Evolutionary conservation across 1,284 basidiomycete genomes (phyloP).

Genomic region (Puccinia coronata): DNA sequence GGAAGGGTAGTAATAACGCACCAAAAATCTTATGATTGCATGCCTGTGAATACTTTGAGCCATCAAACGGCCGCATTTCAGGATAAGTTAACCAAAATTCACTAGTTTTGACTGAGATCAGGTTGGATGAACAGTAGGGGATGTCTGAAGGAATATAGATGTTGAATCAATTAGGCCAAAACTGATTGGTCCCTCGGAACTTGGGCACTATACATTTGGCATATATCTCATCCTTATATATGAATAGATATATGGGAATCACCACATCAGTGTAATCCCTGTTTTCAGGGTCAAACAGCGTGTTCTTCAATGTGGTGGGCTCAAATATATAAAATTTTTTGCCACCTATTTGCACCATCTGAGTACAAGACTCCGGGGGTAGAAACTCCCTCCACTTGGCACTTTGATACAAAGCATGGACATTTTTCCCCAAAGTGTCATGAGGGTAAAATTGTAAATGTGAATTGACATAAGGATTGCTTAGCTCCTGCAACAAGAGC

Average conservation of each 20-base stretch:
- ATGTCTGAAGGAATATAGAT: neutral
- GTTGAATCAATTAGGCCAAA: neutral
- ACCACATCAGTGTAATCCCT: neutral
- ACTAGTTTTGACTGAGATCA: neutral
- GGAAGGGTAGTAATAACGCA: neutral
- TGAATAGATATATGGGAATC: neutral
- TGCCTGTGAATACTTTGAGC: neutral
- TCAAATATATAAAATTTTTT: conserved; percentile 8
- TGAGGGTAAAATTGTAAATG: neutral
- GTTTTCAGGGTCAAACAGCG: neutral
- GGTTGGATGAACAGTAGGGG: neutral
- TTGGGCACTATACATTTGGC: neutral
- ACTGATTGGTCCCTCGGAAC: neutral
- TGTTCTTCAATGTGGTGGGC: neutral
- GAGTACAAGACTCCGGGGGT: neutral
- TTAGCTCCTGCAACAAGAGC: neutral
- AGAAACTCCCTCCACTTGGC: neutral
- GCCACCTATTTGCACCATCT: neutral
- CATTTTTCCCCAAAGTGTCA: neutral
- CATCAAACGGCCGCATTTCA: neutral
- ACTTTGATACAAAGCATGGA: neutral
- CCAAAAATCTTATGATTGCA: neutral
- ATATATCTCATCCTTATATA: neutral
- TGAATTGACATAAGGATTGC: neutral
- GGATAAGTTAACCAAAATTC: neutral